These are phyloP conservation scores for Starmerella bacillaris DNA, from an alignment of 805 yeast species.

Conservation along the genomic window DNA sequence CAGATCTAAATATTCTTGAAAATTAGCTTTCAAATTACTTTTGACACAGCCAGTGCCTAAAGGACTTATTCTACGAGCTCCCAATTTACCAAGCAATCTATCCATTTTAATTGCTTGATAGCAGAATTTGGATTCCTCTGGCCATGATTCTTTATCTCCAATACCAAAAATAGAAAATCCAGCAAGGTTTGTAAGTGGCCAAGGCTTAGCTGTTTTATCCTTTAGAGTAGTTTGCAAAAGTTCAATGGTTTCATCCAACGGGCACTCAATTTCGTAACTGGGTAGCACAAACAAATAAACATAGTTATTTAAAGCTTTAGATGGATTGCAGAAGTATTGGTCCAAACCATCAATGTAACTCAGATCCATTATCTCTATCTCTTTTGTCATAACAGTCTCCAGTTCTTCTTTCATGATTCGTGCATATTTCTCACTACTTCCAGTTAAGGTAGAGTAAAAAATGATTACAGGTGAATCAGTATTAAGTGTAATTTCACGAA, in stretches of 20 bases:
- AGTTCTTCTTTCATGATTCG: conserved; percentile 28
- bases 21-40: conserved; percentile 34
- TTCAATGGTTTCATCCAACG: conserved; percentile 72
- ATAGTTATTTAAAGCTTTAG: conserved; percentile 12
- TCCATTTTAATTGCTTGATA: conserved; percentile 69
- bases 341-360: conserved; percentile 78
- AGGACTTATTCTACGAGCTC: conserved; percentile 74
- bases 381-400: conserved; percentile 18
- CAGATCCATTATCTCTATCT: conserved; percentile 43
- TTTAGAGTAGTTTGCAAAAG: conserved; percentile 61
- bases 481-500: not conserved
- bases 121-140: conserved; percentile 48
- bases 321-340: conserved; percentile 57
- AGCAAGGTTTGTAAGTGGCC: conserved; percentile 46
- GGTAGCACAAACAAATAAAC: conserved; percentile 65
- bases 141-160: conserved; percentile 81
- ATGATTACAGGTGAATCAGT: conserved; percentile 22
- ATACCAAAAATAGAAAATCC: conserved; percentile 78
- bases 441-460: conserved; percentile 74
- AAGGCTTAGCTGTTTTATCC: conserved; percentile 73
- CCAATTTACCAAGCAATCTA: conserved; percentile 56
- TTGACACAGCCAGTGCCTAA: conserved; percentile 72
- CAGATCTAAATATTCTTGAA: conserved; percentile 49
- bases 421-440: conserved; percentile 61
- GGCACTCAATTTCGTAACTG: conserved; percentile 83